These are phyloP conservation scores for Globisporangium orthogonon DNA, from an alignment of 352 stramenopile genomes.

Conservation along the genomic window DNA sequence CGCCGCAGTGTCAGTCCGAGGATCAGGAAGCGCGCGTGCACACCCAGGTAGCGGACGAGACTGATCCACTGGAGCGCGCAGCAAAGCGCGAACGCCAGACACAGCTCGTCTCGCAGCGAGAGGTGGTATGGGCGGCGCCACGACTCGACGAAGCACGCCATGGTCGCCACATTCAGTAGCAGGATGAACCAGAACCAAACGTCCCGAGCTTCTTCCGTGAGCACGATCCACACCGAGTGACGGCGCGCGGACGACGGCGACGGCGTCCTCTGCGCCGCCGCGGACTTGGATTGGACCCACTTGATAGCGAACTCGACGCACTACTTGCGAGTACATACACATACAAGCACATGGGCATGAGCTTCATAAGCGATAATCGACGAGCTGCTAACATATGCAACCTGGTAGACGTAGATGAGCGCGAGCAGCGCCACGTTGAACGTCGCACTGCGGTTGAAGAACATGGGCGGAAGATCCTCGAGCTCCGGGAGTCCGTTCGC, in stretches of 20 bases:
- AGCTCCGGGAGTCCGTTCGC: slow-evolving; percentile 4
- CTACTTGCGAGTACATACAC: slow-evolving; percentile 9
- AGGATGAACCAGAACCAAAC: slow-evolving; percentile 66
- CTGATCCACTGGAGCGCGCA: slow-evolving; percentile 71
- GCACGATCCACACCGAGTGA: slow-evolving; percentile 4
- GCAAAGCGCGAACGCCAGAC: slow-evolving; percentile 53
- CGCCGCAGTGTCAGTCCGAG: slow-evolving; percentile 66
- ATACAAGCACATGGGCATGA: background rate
- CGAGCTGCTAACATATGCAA: slow-evolving; percentile 2
- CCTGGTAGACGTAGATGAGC: slow-evolving; percentile 46
- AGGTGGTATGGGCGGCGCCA: slow-evolving; percentile 53
- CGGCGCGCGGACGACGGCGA: background rate
- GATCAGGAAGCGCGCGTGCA: slow-evolving; percentile 70
- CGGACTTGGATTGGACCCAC: slow-evolving; percentile 20
- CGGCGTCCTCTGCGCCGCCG: slow-evolving; percentile 7
- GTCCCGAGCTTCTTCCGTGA: slow-evolving; percentile 24
- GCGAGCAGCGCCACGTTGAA: slow-evolving; percentile 42
- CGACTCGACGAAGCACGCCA: slow-evolving; percentile 37
- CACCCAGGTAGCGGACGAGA: slow-evolving; percentile 65
- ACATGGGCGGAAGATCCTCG: slow-evolving; percentile 32
- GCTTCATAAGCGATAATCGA: too few relatives aligned
- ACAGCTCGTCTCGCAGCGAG: slow-evolving; percentile 45
- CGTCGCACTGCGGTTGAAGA: slow-evolving; percentile 31
- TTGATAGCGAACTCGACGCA: slow-evolving; percentile 37
- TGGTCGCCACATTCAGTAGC: slow-evolving; percentile 42